A percentile compares a stretch with the other conserved stretches of the same genome.
These are phyloP conservation scores for Abrus pulchellus DNA, from an alignment of 306 rosid species.

Conservation along the genomic window DNA sequence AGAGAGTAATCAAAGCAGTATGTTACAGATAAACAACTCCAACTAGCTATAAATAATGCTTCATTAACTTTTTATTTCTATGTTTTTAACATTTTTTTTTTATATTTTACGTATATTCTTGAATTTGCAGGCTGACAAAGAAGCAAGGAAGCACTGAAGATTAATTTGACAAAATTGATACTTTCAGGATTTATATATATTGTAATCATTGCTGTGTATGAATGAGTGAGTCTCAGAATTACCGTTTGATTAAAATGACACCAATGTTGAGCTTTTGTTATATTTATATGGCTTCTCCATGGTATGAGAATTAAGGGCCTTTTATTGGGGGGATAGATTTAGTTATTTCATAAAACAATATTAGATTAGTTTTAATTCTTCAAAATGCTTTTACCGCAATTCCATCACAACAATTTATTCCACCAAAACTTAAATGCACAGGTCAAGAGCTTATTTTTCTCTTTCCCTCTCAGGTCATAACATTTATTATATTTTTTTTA, in stretches of 20 bases:
- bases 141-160: conserved; percentile 75
- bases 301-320: conserved; percentile 18
- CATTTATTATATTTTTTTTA: no score
- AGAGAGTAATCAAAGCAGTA: conserved; percentile 71
- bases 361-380: neutral
- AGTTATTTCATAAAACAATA: neutral
- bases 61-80: neutral
- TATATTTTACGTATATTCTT: neutral
- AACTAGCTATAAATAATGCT: neutral
- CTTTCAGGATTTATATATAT: neutral
- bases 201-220: neutral
- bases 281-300: conserved; percentile 10
- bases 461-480: no score
- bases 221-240: neutral
- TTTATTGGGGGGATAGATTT: neutral
- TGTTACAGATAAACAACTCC: neutral
- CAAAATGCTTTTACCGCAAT: neutral
- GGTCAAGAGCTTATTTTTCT: no score
- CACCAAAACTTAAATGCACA: neutral
- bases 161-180: neutral
- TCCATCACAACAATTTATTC: neutral
- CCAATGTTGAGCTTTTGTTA: conserved; percentile 5
- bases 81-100: conserved; percentile 1
- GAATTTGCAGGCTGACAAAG: conserved; percentile 77
- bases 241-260: conserved; percentile 12